Base-by-base conservation (phyloP, 495 filamentous ascomycete genomes). In the Aspergillus nidulans region DNA sequence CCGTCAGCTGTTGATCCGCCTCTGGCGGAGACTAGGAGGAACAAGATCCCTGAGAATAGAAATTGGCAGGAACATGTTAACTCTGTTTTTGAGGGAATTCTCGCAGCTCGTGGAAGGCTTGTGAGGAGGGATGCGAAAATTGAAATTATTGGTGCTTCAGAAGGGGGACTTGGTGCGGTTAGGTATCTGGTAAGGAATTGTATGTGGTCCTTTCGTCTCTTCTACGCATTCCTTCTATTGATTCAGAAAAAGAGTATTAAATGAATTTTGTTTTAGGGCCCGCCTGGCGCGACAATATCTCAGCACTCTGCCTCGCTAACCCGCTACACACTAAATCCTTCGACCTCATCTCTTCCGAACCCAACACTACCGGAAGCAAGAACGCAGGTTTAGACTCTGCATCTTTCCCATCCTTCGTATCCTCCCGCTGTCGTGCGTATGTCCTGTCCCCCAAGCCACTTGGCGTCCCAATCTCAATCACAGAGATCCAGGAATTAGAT, bases 61-160 rank as follows among this genome's bases (percentile, higher is more conserved):
- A 68, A 59, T 19, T 65, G 69, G 39, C 58, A 61, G 28, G 76
- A 80, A 34, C 90, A 95, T 66, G 70, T 89, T 3, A 49, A 66
- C 12, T 79, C 76, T 43, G 75, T 92, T 6, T 89, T 95, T 53
- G 74, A 85, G 21, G 55, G 80, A 9, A 76, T 90, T 1, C 55
- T 90, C 21, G 69, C 69, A 4, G 62, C 75, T 1, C n/a, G 44
- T 0, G 62, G 62, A 3, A 47, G 30, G 23, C 56, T 80, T 18
- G 67, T 81, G 2, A 57, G 64, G 0, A 40, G 69, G 1, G 57
- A 69, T 43, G 81, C 77, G 1, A 75, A 74, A 43, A 65, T 95
- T 23, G 79, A 90, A 64, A 64, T 94, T 20, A 76, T 94, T 46
- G 86, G 78, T 4, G 52, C 87, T 15, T 79, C 80, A 0, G 81